Base-by-base conservation (phyloP, 345 rosid genomes). In the Eucalyptus grandis region DNA sequence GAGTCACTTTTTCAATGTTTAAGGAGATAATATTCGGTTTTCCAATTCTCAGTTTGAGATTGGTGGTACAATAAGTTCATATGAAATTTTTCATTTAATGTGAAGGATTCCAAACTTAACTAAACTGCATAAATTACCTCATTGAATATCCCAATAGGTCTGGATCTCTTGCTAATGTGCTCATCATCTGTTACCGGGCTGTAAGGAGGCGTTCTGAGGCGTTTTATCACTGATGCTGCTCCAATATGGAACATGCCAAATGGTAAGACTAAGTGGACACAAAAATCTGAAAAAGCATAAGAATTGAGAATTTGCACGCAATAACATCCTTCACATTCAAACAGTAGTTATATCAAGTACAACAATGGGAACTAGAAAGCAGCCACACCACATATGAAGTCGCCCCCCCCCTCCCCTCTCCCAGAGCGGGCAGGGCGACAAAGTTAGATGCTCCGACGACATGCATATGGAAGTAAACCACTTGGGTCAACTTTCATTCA, bases 101-200 rank as follows among this genome's bases (percentile, higher is more conserved):
- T 7, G 56, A 86, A 86, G 56, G 87, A 47, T 86, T 46, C 49
- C 56, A 34, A 26, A 86, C 27, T 44, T 44, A 37, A 72, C 83
- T 19, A 67, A 50, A 72, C 14, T 50, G 31, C 31, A 51, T n/a
- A 34, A 86, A 53, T 50, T 90, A 96, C 99, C 96, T 97, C 97
- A 72, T 97, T 96, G 11, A 95, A 90, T 46, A 94, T 91, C 91
- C 96, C 98, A 88, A 92, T 94, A 22, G 97, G 94, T 91, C 96
- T 93, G 87, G 96, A 46, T 91, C 99, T 95, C 95, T 95, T 96
- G 91, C 93, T 46, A 56, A 94, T 93, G 91, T 91, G 93, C 87
- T 94, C 97, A 88, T 98, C 95, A 89, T 95, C 98, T 87, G 98
- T 96, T 80, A 95, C 93, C 88, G 94, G 99, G 90, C 95, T 94